These are phyloP conservation scores for Penicillium longicatenatum DNA, from an alignment of 495 filamentous ascomycete species.

Conservation along the genomic window DNA sequence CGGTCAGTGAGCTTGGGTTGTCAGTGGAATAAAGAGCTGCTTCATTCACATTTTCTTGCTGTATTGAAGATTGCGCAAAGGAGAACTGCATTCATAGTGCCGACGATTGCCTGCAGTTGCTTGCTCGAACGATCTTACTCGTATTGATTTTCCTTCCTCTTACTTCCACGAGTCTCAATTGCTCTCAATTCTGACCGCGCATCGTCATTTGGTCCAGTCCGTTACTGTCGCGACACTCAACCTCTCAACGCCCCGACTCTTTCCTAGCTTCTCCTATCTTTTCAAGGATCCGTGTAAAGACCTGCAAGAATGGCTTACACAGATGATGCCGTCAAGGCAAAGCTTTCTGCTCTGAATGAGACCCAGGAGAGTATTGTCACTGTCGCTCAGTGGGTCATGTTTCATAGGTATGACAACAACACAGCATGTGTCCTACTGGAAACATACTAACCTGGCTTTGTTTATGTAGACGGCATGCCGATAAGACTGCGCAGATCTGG, in stretches of 20 bases:
- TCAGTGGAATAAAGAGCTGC: slow-evolving; percentile 17
- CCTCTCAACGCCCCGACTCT: neutral
- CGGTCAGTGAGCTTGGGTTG: slow-evolving; percentile 32
- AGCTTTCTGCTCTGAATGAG: slow-evolving; percentile 93
- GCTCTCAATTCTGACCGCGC: slow-evolving; percentile 6
- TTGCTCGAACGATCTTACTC: neutral
- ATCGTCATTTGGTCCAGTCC: neutral
- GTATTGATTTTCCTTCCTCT: neutral
- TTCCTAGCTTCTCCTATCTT: neutral
- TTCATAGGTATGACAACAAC: slow-evolving; percentile 73
- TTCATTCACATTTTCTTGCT: slow-evolving; percentile 14
- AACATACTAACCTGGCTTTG: slow-evolving; percentile 23
- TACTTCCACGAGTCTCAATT: slow-evolving; percentile 2
- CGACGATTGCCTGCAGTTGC: neutral
- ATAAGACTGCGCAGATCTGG: slow-evolving; percentile 87
- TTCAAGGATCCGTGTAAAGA: neutral
- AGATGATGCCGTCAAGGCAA: slow-evolving; percentile 89
- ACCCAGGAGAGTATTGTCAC: slow-evolving; percentile 94
- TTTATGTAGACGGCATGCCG: slow-evolving; percentile 74
- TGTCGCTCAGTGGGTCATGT: slow-evolving; percentile 98
- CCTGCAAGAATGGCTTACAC: slow-evolving; percentile 76
- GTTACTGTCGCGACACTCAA: neutral
- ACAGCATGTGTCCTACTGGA: slow-evolving; percentile 2
- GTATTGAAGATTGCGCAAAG: neutral
- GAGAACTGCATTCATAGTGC: neutral